These are phyloP conservation scores for Populus pruinosa DNA, from an alignment of 345 rosid species.

Conservation along the genomic window DNA sequence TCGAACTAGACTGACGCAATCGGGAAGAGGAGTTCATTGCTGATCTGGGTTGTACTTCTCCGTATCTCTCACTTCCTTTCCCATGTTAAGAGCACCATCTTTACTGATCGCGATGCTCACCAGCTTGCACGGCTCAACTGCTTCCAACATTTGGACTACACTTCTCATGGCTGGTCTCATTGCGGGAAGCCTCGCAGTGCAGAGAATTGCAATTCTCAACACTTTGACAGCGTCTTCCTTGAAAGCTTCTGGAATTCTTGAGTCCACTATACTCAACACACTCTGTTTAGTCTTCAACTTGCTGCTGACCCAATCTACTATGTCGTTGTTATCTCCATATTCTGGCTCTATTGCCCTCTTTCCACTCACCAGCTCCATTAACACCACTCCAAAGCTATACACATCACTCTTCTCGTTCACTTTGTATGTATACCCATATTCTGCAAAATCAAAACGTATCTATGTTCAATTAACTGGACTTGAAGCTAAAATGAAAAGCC, in stretches of 20 bases:
- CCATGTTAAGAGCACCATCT: constrained; percentile 8
- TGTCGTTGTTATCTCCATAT: constrained; percentile 74
- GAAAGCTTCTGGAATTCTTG: constrained; percentile 47
- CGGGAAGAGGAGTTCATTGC: not conserved
- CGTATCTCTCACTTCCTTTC: not conserved
- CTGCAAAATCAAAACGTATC: constrained; percentile 33
- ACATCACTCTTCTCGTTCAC: constrained; percentile 90
- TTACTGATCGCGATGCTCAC: constrained; percentile 40
- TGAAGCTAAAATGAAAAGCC: not conserved
- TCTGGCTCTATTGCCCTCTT: constrained; percentile 76
- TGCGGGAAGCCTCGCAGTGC: constrained; percentile 56
- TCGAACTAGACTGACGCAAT: not conserved
- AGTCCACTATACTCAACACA: constrained; percentile 58
- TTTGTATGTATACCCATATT: constrained; percentile 78
- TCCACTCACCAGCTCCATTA: constrained; percentile 87
- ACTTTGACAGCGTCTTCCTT: constrained; percentile 65
- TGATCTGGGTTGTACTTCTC: not conserved
- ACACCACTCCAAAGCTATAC: constrained; percentile 88
- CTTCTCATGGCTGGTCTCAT: constrained; percentile 77
- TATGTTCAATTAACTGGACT: not conserved
- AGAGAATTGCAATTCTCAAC: constrained; percentile 62
- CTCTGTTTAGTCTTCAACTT: constrained; percentile 51
- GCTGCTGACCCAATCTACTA: constrained; percentile 69
- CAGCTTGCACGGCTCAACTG: constrained; percentile 65
- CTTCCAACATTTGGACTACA: constrained; percentile 84